Base-by-base conservation (phyloP, 768 basidiomycete genomes). In the Tylopilus balloui region DNA sequence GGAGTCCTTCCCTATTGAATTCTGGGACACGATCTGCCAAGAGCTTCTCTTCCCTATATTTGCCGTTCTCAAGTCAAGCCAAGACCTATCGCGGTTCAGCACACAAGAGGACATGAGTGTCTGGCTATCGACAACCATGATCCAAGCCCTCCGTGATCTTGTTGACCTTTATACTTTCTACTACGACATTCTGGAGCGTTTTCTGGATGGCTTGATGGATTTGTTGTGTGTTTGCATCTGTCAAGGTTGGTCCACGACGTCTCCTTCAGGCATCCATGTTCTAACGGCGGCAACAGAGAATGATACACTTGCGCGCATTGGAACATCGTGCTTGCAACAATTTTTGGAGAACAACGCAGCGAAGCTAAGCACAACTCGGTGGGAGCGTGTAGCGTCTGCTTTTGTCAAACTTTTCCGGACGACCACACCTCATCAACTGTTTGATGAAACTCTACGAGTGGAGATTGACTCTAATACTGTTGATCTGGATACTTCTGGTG, bases 91-190 rank as follows among this genome's bases (percentile, higher is more conserved):
- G 12, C 80, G 95, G 17, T 98, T 97, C 73, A 88, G 78, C 66
- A 94, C 92, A 5, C 92, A 96, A 61, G 96, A 98, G 63, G 96
- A 98, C 58, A 95, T 98, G 92, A 96, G 92, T 59, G 93, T 99
- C 23, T 99, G 96, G 96, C 70, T 99, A 39, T 97, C 93, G 21
- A 96, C 96, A 13, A 99, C 96, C 3, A 93, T 99, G 89, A 96
- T 98, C 42, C 93, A 97, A 64, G 96, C 96, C 1, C 78, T 99
- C 39, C 83, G 96, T 38, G 89, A 97, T 68, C 77, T 98, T 53
- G 89, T 99, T 50, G 92, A 95, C 63, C 79, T 99, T 19, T 99
- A 94, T 65, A 94, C 96, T 2, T 90, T 84, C 71, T 93, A 92
- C 73, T 98, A 97, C 64, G 86, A 90, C 45, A 91, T 84, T 14